Base-by-base conservation (phyloP, 495 filamentous ascomycete genomes). In the Sordaria brevicollis region DNA sequence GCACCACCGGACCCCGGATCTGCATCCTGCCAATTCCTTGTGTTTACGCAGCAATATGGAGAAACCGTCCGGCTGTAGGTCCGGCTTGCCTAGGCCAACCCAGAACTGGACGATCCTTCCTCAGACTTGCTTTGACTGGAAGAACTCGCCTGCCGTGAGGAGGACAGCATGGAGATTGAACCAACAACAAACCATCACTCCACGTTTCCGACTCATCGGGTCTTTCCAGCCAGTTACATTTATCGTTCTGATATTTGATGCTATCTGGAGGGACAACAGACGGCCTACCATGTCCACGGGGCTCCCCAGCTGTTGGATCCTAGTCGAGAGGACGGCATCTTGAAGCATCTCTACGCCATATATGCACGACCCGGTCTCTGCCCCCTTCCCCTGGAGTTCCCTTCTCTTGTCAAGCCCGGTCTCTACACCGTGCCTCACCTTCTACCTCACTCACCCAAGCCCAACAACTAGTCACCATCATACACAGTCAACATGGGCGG, bases 401-500 rank as follows among this genome's bases (percentile, higher is more conserved):
- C 2, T 17, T 29, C 25, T 57, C 13, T 31, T 11, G 4, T 11
- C 5, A 57, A 15, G 49, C 5, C 49, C 49, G 49, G 21, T 57
- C 13, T 29, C 49, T 57, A 17, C 49, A 57, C 49, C 49, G 49
- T 31, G 49, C 21, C 21, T 31, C 49, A 15, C 25, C 49, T 57
- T 57, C 25, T 29, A 13, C 25, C 1, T 31, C 11, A 8, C 25
- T 57, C 2, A 57, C 43, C 43, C 3, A 11, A 15, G 11, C 2
- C 21, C 11, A 57, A 15, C 6, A 57, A 11, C 49, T 57, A 34
- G 11, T 11, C 66, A 65, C 15, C 41, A 43, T 19, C 65, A 17
- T 21, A 65, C 25, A 68, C 70, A 33, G 77, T 25, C 76, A 81
- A 76, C 67, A 83, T 82, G 81, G 81, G 75, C 65, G 80, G 76